Base-by-base conservation (phyloP, 345 rosid species). In the Brassica cretica region DNA sequence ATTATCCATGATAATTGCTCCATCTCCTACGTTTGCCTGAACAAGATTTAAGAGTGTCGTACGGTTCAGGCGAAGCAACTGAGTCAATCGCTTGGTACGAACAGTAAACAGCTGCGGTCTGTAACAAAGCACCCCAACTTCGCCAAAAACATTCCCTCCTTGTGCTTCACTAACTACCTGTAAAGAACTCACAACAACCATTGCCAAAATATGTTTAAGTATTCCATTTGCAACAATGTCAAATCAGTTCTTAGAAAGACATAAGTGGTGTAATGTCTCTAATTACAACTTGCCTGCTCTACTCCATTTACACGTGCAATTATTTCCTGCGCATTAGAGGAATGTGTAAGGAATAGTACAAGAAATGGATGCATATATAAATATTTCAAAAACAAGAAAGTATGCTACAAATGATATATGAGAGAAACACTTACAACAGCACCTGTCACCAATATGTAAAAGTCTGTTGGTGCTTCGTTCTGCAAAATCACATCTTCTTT, bases 401-500 rank as follows among this genome's bases (percentile, higher is more conserved):
- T 0, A 1, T 56, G 1, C 27, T 21, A 21, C 12, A 61, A 11
- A 14, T 59, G 64, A 10, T 14, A 25, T 25, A 27, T 63, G 32
- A 3, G 0, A 27, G 1, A 27, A 65, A 64, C 59, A 61, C 87
- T 79, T 86, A 93, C 98, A 86, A 86, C 89, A 73, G 93, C 84
- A 67, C 98, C 98, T 27, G 94, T 89, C 46, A 90, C 94, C 79
- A 94, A 74, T 64, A 94, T 85, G 67, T 93, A 93, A 78, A 93
- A 73, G 67, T 93, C 97, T 24, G 97, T 88, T 7, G 98, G 98
- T 9, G 94, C 97, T 86, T 94, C 97, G 64, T 94, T 94, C 81
- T 91, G 96, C 83, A 91, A 83, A 79, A 94, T 91, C 70, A 94
- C 91, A 73, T 94, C 96, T 86, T 94, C 98, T 84, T 83, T 90